Base-by-base conservation (phyloP, 345 rosid species). In the Murraya koenigii region DNA sequence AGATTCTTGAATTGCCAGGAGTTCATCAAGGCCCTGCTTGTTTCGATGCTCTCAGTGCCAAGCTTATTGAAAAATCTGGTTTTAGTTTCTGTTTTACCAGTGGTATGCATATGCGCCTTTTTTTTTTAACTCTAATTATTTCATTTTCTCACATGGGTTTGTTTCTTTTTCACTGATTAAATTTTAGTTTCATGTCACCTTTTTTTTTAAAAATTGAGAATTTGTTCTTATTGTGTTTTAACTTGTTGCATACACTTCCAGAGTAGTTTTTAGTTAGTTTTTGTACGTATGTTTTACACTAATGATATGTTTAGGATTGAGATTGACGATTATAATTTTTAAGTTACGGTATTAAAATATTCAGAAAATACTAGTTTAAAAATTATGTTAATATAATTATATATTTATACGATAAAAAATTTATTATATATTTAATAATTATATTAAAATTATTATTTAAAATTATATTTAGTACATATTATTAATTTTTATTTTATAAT, bases 21-120 rank as follows among this genome's bases (percentile, higher is more conserved):
- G 80, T 91, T 80, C 97, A 91, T 84, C 98, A 90, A 62, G 97
- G 96, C 23, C 99, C 99, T 0, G 96, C 97, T 72, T 95, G 98
- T 80, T 95, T 90, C 85, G 98, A 95, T 90, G 98, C 93, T 80
- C 95, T 95, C 78, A 92, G 96, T 72, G 98, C 98, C 77, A 88
- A 85, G 86, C 93, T 95, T 58, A 88, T 95, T 58, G 91, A 93
- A 77, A 86, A 82, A 80, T 92, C 97, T 71, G 96, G 91, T 28
- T 95, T 95, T 74, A 85, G 59, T 71, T 95, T 79, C 84, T 89
- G 93, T 76, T 87, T 95, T 86, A 88, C 99, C 52, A 85, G 94
- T 77, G 96, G 99, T 93, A 84, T 74, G 66, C 35, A 97, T 93
- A 84, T 74, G 66, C 28, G 20, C 19, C 11, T 25, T 32, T 71